Evolutionary conservation across 1,284 basidiomycete genomes (phyloP), one percentile per base, ranked within the genome.

Genomic region (Boletus smithii): DNA sequence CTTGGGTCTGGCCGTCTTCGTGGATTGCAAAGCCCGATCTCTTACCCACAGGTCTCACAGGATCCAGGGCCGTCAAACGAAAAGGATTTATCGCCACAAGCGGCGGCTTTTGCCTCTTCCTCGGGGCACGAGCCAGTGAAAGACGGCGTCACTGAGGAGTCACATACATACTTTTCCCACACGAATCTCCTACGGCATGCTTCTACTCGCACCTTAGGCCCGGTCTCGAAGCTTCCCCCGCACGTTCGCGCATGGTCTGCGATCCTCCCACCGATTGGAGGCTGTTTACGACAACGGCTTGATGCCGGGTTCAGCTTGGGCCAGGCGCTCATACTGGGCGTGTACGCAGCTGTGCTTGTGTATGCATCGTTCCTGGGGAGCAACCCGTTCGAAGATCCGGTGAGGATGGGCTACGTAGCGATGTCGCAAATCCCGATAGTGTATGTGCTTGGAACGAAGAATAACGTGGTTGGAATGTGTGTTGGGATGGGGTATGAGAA

Each of bases 401-500:
- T 69, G 9, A 75, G 81, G 10, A 66, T 73, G 38, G 90, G 85
- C 0, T 83, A 77, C 65, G 72, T 93, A 27, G 80, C 84, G 2
- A 68, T 81, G 42, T 79, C 86, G 1, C 86, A 90, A 61, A 65
- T 92, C n/a, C 88, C 89, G 0, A 71, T 90, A 42, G 77, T 88
- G 30, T 73, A 86, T 56, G 73, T 79, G 0, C 75, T 91, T 23
- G 83, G 79, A 1, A 76, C 81, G 34, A 92, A 91, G 74, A 86
- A 87, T 58, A 90, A 84, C 57, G 53, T 88, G 23, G 56, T 86
- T 10, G 79, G 85, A 3, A 73, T 74, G 51, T 60, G 84, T 20
- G 64, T 88, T 41, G 85, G 85, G 3, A 67, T 83, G 53, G 84
- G 86, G 3, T 91, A 91, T 60, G 85, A 90, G 65, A 83, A 79